phyloP scores from a whole-genome alignment of 495 filamentous ascomycete genomes.

The Lepidopterella palustris region DNA sequence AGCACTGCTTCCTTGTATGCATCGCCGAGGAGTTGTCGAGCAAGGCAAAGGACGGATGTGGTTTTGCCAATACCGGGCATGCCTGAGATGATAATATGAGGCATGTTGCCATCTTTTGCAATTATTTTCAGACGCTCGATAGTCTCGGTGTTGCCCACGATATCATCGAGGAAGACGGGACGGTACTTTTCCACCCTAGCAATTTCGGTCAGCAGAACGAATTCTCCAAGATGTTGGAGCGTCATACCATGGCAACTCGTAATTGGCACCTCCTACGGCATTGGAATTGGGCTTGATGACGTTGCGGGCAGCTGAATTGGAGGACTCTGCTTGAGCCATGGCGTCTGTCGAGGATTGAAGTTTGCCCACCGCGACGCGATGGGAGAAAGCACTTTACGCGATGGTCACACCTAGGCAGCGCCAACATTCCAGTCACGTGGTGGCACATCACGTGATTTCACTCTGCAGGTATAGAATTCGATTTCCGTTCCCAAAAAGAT shows the following conservation, averaged over 20 bases:
- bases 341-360: conserved; percentile 10
- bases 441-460: no score
- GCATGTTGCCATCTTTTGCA: conserved; percentile 98
- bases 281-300: conserved; percentile 57
- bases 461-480: no score
- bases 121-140: conserved; percentile 98
- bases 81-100: conserved; percentile 96
- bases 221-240: background rate
- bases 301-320: conserved; percentile 63
- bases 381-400: conserved; percentile 1
- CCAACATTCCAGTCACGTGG: no score
- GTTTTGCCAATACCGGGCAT: conserved; percentile 99
- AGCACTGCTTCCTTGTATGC: conserved; percentile 97
- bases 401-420: background rate
- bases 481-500: no score
- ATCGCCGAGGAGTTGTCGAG: conserved; percentile 84
- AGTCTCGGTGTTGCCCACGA: conserved; percentile 96
- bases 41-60: conserved; percentile 89
- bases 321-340: conserved; percentile 62
- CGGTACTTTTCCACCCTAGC: conserved; percentile 98
- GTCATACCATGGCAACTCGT: conserved; percentile 86
- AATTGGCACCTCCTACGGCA: conserved; percentile 52
- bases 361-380: background rate
- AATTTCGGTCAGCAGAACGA: conserved; percentile 1
- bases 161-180: conserved; percentile 86